These are phyloP conservation scores for Noccaea bulbosa DNA, from an alignment of 345 rosid species.

Conservation along the genomic window DNA sequence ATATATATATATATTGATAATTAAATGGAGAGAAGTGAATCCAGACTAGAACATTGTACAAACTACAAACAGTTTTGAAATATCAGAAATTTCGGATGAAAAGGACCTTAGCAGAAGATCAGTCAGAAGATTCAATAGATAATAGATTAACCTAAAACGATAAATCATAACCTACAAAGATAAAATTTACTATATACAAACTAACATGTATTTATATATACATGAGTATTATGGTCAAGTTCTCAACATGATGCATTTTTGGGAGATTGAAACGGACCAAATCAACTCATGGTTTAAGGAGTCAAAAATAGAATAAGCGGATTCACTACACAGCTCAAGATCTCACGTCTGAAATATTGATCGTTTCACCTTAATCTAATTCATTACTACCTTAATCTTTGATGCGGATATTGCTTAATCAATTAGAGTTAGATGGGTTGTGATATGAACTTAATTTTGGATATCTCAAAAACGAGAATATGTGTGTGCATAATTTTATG, in stretches of 20 bases:
- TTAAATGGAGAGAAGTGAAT: too few relatives aligned
- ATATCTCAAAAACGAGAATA: constrained; percentile 2
- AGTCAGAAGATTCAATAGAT: not conserved
- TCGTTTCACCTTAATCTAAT: not conserved
- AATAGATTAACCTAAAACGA: constrained; percentile 1
- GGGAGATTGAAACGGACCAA: constrained; percentile 2
- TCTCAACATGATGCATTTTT: constrained; percentile 16
- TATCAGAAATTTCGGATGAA: not conserved
- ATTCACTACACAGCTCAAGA: constrained; percentile 15
- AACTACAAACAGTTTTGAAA: not conserved
- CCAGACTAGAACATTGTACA: not conserved
- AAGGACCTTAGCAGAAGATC: constrained; percentile 5
- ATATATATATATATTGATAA: too few relatives aligned
- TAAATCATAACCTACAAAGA: not conserved
- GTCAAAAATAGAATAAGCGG: not conserved
- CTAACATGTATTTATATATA: not conserved
- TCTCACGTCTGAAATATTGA: not conserved
- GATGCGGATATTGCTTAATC: not conserved
- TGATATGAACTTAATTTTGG: not conserved
- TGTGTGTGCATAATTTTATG: not conserved
- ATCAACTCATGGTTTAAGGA: constrained; percentile 17
- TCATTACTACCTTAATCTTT: not conserved
- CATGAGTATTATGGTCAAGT: not conserved
- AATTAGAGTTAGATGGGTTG: not conserved
- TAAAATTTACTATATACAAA: not conserved